Evolutionary conservation across 139 green algal genomes (phyloP).

Genomic region (Micractinium sp.): DNA sequence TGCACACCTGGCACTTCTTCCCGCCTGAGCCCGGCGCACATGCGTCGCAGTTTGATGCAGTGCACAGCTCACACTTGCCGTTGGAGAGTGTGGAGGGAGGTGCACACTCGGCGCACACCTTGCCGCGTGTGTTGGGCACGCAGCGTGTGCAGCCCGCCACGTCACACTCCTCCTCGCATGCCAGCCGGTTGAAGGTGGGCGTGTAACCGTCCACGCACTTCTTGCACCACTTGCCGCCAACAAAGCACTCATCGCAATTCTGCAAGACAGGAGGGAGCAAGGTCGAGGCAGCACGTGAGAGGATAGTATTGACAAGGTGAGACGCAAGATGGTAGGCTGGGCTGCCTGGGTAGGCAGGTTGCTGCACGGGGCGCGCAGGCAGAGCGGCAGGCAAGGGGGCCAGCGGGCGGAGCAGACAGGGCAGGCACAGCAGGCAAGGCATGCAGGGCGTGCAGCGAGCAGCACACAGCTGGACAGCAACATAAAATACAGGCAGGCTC

Average conservation of each 20-base stretch:
- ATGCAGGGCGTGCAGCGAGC: no score
- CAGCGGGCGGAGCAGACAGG: neutral
- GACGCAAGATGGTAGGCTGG: neutral
- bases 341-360: neutral
- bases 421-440: no score
- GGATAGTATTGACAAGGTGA: neutral
- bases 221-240: neutral
- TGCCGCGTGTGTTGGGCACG: neutral
- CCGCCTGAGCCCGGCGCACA: no score
- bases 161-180: neutral
- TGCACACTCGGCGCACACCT: neutral
- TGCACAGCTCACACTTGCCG: neutral
- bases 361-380: no score
- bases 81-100: neutral
- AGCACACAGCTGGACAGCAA: no score
- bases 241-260: no score
- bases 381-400: no score
- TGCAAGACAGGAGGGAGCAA: neutral
- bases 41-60: no score
- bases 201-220: neutral
- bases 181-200: neutral
- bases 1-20: no score
- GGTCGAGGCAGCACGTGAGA: no score
- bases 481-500: no score
- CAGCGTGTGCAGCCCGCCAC: neutral